A percentile compares a stretch with the other conserved stretches of the same genome.
phyloP scores from a whole-genome alignment of 257 asterid genomes.

The Solanum arcanum region DNA sequence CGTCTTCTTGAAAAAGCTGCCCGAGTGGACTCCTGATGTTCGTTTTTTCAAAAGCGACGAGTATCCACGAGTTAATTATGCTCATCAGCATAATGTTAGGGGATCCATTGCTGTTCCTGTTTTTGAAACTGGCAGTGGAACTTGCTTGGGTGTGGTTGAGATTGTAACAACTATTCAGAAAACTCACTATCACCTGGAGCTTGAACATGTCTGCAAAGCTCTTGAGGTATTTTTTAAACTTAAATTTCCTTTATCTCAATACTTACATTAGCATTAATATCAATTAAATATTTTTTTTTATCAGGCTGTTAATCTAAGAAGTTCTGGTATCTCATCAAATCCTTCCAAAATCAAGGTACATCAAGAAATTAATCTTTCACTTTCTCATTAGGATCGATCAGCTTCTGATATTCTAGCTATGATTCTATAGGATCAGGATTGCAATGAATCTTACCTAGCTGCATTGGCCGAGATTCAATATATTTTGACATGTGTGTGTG shows the following conservation, averaged over 20 bases:
- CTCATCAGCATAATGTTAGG: constrained; percentile 42
- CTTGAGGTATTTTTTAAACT: constrained; percentile 35
- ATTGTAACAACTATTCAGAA: constrained; percentile 52
- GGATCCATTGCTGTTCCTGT: constrained; percentile 75
- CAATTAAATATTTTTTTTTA: no score
- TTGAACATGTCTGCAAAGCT: constrained; percentile 55
- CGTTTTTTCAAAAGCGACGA: constrained; percentile 54
- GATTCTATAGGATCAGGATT: constrained; percentile 32
- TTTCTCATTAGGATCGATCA: not conserved
- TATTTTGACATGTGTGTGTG: constrained; percentile 46
- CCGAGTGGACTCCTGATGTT: constrained; percentile 81
- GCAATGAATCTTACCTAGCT: constrained; percentile 44
- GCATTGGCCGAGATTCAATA: constrained; percentile 47
- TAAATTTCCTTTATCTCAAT: no score
- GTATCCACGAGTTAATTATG: constrained; percentile 47
- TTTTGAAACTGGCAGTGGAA: constrained; percentile 54
- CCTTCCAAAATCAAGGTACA: constrained; percentile 43
- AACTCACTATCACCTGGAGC: constrained; percentile 42
- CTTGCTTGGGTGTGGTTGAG: constrained; percentile 72
- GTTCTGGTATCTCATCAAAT: constrained; percentile 24
- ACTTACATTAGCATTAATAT: no score
- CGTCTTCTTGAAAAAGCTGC: constrained; percentile 62
- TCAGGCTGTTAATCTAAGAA: constrained; percentile 54
- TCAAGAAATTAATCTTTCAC: not conserved
- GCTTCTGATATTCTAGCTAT: constrained; percentile 1